Base-by-base conservation (phyloP, 805 yeast species). In the Wickerhamiella bombiphila region DNA sequence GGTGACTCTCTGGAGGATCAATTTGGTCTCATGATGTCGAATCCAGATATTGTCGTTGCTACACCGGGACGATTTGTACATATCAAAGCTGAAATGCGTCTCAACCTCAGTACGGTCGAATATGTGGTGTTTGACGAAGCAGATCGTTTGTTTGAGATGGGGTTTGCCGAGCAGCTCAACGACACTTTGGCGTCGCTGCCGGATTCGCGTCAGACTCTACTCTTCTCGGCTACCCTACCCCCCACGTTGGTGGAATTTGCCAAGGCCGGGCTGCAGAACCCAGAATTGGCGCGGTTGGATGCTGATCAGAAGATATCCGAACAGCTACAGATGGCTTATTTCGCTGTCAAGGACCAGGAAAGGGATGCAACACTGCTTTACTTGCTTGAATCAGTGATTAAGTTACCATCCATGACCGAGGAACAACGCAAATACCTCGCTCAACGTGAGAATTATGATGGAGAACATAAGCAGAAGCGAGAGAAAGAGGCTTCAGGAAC, bases 1-100 rank as follows among this genome's bases (percentile, higher is more conserved):
- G 99, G 99, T 65, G 99, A 91, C 54, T 81, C 95, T n/a, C 64
- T 91, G 52, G 98, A 91, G 54, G 96, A 88, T 39, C 98, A 91
- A 62, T 91, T 91, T 55, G 67, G 80, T 17, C 74, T 81, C 56
- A 82, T 91, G 93, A 76, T 86, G 80, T 60, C 76, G 39, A 83
- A 85, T 53, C 99, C 99, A 0, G 99, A 91, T 63, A 76, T 93
- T 25, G 69, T 91, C 29, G 77, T 91, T 41, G 97, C 97, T 16
- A 91, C 98, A 0, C 99, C 99, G 0, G 99, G 99, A 57, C 71
- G 99, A 59, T 91, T 91, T 52, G 60, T 88, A 60, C 99, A 91
- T 69, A 69, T 91, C 55, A 82, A 88, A 57, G 86, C 88, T 20
- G 99, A 91, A 62, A 91, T 91, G 99, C 72, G 72, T 43, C 64